Evolutionary conservation across 1,139 yeast species (phyloP), one percentile per base, ranked within the genome.

Genomic region (Citeromyces siamensis): DNA sequence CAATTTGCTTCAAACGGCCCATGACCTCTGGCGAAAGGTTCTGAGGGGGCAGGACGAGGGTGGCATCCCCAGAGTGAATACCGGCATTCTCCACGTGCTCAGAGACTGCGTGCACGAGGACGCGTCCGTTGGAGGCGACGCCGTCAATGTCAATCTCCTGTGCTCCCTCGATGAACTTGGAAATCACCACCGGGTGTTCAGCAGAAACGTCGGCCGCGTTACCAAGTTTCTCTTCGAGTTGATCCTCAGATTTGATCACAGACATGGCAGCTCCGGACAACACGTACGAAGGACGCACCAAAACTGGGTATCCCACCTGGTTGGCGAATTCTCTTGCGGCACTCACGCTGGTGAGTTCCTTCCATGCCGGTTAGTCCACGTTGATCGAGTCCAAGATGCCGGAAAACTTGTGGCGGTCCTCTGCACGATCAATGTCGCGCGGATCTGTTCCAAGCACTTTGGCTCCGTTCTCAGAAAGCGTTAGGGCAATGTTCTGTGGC

Each of bases 1-100:
- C 85, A 35, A 95, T 95, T 52, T 77, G 93, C 43, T 84, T 95
- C 56, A 88, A 84, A 63, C 96, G 74, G 49, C 74, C 68, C 40
- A 86, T 94, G 32, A 95, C 86, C 63, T 84, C 95, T 44, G 88
- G 85, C 46, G 81, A 93, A 54, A 90, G 72, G 59, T 85, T 95
- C 64, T 88, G 97, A 35, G 97, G 96, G 42, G 98, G 98, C 43
- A 90, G 94, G 59, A 90, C 81, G 55, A 90, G 68, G 36, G 98
- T 90, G 43, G 98, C 98, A 62, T 90, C 98, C 70, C 98, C 98
- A 42, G 98, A 90, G 64, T 90, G 98, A 40, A 90, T 96, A 74
- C 98, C 98, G 20, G 98, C 98, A 56, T 90, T 90, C 63, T 90
- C 98, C 52, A 90, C 97, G 59, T 90, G 98, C 63, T 93, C 98